A percentile compares a stretch with the other conserved stretches of the same genome.
These are phyloP conservation scores for Solanum aculeatissimum DNA, from an alignment of 305 asterid species.

Conservation along the genomic window DNA sequence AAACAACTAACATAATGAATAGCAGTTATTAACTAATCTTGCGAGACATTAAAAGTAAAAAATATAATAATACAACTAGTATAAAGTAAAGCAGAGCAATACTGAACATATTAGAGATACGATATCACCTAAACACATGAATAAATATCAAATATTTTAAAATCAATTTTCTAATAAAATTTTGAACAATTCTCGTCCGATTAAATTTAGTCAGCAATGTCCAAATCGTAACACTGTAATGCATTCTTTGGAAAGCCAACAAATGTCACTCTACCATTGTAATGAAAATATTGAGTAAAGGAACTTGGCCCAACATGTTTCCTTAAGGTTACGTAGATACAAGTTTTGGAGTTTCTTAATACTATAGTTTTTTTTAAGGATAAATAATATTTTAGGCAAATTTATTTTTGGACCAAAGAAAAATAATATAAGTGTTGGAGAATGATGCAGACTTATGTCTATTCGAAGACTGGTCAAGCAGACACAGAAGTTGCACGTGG, in stretches of 20 bases:
- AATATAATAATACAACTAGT: too few species aligned
- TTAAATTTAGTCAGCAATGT: not conserved
- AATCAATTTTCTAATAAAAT: not conserved
- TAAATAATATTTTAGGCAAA: not conserved
- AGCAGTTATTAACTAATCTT: too few species aligned
- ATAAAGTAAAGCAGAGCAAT: too few species aligned
- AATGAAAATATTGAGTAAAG: not conserved
- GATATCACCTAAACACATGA: too few species aligned
- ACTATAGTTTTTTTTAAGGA: not conserved
- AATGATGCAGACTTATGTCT: slow-evolving; percentile 19
- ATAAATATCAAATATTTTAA: not conserved
- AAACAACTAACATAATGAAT: too few species aligned
- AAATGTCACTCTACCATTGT: not conserved
- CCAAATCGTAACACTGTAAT: not conserved
- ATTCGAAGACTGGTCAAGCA: slow-evolving; percentile 13
- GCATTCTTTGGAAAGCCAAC: not conserved
- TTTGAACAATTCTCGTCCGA: not conserved
- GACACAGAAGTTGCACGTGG: slow-evolving; percentile 25
- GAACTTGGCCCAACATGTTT: not conserved
- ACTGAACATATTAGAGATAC: too few species aligned
- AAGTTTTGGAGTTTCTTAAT: not conserved
- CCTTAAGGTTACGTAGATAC: not conserved
- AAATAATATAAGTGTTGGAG: slow-evolving; percentile 6
- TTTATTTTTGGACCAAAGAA: too few species aligned
- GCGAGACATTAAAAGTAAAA: too few species aligned